Evolutionary conservation across 2,329 filamentous ascomycete species (phyloP).

Genomic region (Fusarium sp.): DNA sequence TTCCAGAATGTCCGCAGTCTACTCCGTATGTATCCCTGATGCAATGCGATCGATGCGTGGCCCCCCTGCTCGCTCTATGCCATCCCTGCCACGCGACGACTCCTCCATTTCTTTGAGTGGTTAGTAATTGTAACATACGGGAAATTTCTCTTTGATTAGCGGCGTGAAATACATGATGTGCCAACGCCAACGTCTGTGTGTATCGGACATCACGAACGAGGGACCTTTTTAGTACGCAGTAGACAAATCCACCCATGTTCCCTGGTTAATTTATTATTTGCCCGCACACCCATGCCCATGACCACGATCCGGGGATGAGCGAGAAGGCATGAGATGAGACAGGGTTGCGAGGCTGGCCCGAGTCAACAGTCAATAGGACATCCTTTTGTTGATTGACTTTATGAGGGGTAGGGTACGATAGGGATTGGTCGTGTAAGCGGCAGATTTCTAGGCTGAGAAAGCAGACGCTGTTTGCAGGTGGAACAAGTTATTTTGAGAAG

Average conservation of each 20-base stretch:
- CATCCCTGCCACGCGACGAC: constrained; percentile 27
- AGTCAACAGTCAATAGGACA: constrained; percentile 10
- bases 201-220: neutral
- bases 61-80: constrained; percentile 22
- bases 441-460: neutral
- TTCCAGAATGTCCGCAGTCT: too few relatives aligned
- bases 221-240: neutral
- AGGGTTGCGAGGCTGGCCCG: constrained; percentile 14
- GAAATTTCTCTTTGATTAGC: constrained; percentile 31
- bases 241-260: constrained; percentile 20
- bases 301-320: constrained; percentile 31
- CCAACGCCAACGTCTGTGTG: constrained; percentile 1
- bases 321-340: constrained; percentile 26
- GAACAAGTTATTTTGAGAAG: neutral
- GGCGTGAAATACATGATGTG: neutral
- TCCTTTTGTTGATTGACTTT: neutral
- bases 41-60: constrained; percentile 32
- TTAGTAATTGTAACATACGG: neutral
- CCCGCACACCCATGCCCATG: constrained; percentile 15
- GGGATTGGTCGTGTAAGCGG: constrained; percentile 30
- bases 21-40: too few relatives aligned
- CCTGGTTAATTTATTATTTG: constrained; percentile 39
- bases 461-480: constrained; percentile 9
- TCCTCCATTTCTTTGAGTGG: constrained; percentile 1
- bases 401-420: constrained; percentile 25